Conservation (phyloP, 2,329 filamentous ascomycete genomes). For the Rhynchosporium secalis region DNA sequence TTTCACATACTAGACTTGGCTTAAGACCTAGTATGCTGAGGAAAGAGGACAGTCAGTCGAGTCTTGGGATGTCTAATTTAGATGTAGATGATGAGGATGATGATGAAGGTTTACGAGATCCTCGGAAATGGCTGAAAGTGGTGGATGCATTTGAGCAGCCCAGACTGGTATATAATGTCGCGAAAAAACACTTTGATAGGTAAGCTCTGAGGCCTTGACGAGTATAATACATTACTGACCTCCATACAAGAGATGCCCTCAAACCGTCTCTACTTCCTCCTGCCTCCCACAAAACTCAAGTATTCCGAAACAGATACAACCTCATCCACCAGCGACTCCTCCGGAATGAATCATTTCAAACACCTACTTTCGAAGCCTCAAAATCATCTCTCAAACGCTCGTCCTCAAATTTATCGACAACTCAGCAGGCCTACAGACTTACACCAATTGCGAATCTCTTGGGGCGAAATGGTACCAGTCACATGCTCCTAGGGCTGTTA, state of each 20-base stretch:
- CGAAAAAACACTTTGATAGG: conserved; percentile 90
- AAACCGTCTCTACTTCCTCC: conserved; percentile 73
- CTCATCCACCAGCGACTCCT: conserved; percentile 89
- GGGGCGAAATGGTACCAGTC: conserved; percentile 78
- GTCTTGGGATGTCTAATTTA: conserved; percentile 60
- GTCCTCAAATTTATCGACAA: conserved; percentile 52
- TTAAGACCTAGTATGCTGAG: conserved; percentile 49
- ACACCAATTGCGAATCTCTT: conserved; percentile 77
- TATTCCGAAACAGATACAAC: conserved; percentile 90
- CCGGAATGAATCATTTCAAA: conserved; percentile 90
- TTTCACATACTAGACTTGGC: conserved; percentile 56
- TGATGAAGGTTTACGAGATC: conserved; percentile 59
- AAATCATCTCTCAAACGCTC: conserved; percentile 57
- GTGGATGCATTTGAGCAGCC: conserved; percentile 86
- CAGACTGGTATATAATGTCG: conserved; percentile 70
- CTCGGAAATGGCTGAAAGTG: conserved; percentile 80
- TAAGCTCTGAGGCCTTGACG: conserved; percentile 41
- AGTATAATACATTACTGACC: conserved; percentile 17
- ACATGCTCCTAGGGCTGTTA: conserved; percentile 84
- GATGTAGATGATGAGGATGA: conserved; percentile 57
- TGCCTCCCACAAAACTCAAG: conserved; percentile 76
- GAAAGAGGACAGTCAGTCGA: conserved; percentile 64
- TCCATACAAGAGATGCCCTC: conserved; percentile 51
- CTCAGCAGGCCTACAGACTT: conserved; percentile 75
- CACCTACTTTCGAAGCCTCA: conserved; percentile 68